phyloP scores from a whole-genome alignment of 2,329 filamentous ascomycete genomes.

The Arthrobotrys pseudoclavata region DNA sequence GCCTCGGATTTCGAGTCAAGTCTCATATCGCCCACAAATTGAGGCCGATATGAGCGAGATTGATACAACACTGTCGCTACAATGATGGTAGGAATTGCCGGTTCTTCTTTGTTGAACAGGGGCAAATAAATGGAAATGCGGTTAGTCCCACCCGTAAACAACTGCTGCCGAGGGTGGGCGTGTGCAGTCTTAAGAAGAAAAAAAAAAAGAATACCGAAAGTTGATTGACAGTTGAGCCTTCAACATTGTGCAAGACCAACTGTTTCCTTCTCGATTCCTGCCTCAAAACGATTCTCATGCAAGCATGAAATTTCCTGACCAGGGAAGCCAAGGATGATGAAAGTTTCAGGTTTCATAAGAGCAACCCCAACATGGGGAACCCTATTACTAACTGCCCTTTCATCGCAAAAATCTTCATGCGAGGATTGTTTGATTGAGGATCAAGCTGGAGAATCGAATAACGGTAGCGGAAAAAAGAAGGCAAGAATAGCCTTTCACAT shows the following conservation, averaged over 20 bases:
- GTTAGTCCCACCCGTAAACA: conserved; percentile 8
- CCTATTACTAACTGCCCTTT: conserved; percentile 42
- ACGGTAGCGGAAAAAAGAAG: conserved; percentile 32
- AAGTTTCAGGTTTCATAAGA: conserved; percentile 48
- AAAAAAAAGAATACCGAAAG: background rate
- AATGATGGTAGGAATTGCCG: conserved; percentile 17
- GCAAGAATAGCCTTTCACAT: conserved; percentile 56
- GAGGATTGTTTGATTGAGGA: conserved; percentile 12
- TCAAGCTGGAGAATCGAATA: background rate
- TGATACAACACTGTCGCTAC: background rate
- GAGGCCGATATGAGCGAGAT: background rate
- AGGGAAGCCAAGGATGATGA: conserved; percentile 32
- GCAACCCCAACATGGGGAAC: conserved; percentile 20
- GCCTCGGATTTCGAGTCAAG: conserved; percentile 38
- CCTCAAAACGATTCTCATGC: conserved; percentile 38
- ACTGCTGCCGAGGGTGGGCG: conserved; percentile 10
- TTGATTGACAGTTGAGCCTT: conserved; percentile 39
- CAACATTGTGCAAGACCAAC: conserved; percentile 1
- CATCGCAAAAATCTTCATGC: conserved; percentile 27
- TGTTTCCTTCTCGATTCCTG: conserved; percentile 23
- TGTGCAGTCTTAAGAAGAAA: conserved; percentile 5
- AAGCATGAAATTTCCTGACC: conserved; percentile 50
- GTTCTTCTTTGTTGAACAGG: background rate
- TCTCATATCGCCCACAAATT: conserved; percentile 15
- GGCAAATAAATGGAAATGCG: background rate